Base-by-base conservation (phyloP, 2,329 filamentous ascomycete species). In the Thelonectria discophora region DNA sequence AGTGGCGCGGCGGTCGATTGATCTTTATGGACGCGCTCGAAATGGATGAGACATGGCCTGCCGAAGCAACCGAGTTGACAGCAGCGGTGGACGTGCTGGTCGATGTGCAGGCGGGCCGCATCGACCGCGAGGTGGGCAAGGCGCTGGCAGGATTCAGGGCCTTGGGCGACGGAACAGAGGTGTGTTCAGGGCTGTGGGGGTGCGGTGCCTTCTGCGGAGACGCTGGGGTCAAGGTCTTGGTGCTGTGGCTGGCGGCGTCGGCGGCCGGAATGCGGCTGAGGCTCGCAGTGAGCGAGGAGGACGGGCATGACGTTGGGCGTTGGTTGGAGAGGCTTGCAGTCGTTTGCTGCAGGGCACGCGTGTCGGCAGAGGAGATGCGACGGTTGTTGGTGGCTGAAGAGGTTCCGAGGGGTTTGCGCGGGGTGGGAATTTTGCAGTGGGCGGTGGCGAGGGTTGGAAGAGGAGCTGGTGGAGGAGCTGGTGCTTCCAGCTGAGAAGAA, bases 1-100 rank as follows among this genome's bases (percentile, higher is more conserved):
- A 4, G 13, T 69, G 68, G 62, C 52, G 32, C 11, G 71, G 74
- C 5, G 72, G 74, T 6, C 67, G 67, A 5, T 72, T 78, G 54
- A 60, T 78, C 6, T 74, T 77, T 34, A 77, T 78, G 76, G 76
- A 78, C 34, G 75, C 75, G 1, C 58, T 78, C 6, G 76, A 78
- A 58, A 72, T 77, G 50, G 21, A 24, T 24, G 21, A 24, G 75
- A 77, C 45, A 67, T 73, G 61, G 58, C 39, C 65, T 2, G 63
- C 69, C 4, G 52, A 58, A 11, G 37, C 43, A 11, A 57, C 40
- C 2, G 34, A 63, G 11, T 13, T 27, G 20, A 15, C 21, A 12
- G 39, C 40, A 5, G 46, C 76, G 6, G 69, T 73, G 2, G 76
- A 78, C 49, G 49, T 77, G 3, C 21, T 76, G 6, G 69, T 73